Conservation (phyloP, 2,329 filamentous ascomycete species). For the Neonectria ditissima region DNA sequence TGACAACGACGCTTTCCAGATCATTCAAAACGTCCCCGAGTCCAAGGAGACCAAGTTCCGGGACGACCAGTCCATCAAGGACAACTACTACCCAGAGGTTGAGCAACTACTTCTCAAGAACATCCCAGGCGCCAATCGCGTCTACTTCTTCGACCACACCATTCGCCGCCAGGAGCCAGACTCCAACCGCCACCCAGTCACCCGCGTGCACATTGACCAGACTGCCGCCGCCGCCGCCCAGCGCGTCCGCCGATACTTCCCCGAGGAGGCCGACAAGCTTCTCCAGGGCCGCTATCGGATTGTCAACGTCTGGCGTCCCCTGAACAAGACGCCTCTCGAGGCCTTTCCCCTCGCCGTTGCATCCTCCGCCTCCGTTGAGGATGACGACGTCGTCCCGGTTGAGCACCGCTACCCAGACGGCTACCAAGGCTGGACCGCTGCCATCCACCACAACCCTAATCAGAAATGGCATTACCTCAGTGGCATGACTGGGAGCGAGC, state of each 20-base stretch:
- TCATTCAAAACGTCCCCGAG: constrained; percentile 68
- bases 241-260: constrained; percentile 76
- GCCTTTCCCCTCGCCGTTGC: constrained; percentile 77
- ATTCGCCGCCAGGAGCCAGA: constrained; percentile 74
- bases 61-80: constrained; percentile 76
- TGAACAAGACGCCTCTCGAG: constrained; percentile 69
- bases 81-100: constrained; percentile 87
- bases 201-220: constrained; percentile 85
- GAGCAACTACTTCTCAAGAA: constrained; percentile 75
- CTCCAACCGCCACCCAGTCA: constrained; percentile 76
- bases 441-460: constrained; percentile 68
- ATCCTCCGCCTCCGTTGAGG: constrained; percentile 69
- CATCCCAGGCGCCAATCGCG: constrained; percentile 72
- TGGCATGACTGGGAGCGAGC: constrained; percentile 79
- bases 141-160: constrained; percentile 90
- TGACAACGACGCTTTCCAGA: constrained; percentile 80
- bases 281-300: constrained; percentile 80
- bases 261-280: constrained; percentile 74
- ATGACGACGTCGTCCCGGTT: constrained; percentile 76
- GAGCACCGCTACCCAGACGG: constrained; percentile 76
- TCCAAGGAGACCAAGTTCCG: constrained; percentile 66
- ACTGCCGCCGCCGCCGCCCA: constrained; percentile 73
- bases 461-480: constrained; percentile 86
- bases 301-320: constrained; percentile 86
- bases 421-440: constrained; percentile 80